phyloP scores from a whole-genome alignment of 2,329 filamentous ascomycete genomes.

The Coniochaeta sp. region DNA sequence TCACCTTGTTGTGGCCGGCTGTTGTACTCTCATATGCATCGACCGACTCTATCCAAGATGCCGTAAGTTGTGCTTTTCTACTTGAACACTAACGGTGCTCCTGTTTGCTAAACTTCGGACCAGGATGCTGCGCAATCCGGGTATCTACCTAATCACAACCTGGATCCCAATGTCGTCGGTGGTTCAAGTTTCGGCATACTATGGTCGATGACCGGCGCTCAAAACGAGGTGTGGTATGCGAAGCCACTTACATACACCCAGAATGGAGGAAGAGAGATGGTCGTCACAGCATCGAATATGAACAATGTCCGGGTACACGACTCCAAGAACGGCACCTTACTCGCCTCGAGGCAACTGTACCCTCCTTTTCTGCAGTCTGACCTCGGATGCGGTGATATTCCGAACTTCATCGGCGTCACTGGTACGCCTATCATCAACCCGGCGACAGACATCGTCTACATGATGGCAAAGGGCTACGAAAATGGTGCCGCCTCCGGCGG shows the following conservation, averaged over 20 bases:
- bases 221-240: slow-evolving; percentile 31
- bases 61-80: slow-evolving; percentile 5
- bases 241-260: slow-evolving; percentile 45
- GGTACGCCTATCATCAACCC: slow-evolving; percentile 40
- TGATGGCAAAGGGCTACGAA: slow-evolving; percentile 35
- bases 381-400: slow-evolving; percentile 40
- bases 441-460: slow-evolving; percentile 33
- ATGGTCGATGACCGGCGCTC: slow-evolving; percentile 24
- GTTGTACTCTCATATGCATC: slow-evolving; percentile 7
- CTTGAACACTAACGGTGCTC: neutral
- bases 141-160: slow-evolving; percentile 28
- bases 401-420: slow-evolving; percentile 37
- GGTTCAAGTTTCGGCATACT: slow-evolving; percentile 26
- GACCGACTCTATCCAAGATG: slow-evolving; percentile 9
- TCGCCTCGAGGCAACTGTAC: slow-evolving; percentile 38
- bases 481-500: slow-evolving; percentile 15
- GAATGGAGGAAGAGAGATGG: slow-evolving; percentile 37
- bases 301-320: slow-evolving; percentile 52
- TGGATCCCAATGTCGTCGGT: slow-evolving; percentile 26
- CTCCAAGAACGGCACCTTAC: slow-evolving; percentile 44
- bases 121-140: slow-evolving; percentile 19
- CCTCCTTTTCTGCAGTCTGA: slow-evolving; percentile 43
- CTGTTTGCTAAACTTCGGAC: neutral
- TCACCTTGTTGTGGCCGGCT: slow-evolving; percentile 6
- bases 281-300: slow-evolving; percentile 48